Evolutionary conservation across 352 stramenopile genomes (phyloP).

Genomic region (Globisporangium viniferum): DNA sequence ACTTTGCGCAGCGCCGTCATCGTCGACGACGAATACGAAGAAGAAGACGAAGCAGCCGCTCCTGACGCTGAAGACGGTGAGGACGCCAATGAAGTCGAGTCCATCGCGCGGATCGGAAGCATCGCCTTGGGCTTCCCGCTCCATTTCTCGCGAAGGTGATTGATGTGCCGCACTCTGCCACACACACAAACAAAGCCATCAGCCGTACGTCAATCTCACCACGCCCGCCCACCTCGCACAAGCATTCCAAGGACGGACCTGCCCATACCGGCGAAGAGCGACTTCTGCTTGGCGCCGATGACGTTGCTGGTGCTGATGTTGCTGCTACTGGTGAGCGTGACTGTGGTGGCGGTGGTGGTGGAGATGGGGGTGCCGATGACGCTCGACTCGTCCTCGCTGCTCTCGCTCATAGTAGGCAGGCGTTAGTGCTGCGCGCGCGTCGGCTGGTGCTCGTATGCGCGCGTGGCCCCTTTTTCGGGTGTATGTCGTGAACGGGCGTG

Average conservation of each 20-base stretch:
- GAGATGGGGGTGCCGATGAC: conserved; percentile 7
- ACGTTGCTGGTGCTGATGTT: conserved; percentile 6
- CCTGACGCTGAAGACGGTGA: neutral
- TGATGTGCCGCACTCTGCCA: conserved; percentile 47
- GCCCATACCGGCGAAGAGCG: conserved; percentile 48
- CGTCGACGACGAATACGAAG: conserved; percentile 13
- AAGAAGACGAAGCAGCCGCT: conserved; percentile 13
- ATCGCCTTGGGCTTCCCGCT: conserved; percentile 21
- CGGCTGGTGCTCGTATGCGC: neutral
- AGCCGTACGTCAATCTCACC: neutral
- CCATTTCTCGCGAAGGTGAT: conserved; percentile 55
- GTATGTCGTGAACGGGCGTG: too few species aligned
- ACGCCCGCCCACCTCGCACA: neutral
- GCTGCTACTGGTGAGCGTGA: conserved; percentile 13
- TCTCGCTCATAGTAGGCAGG: conserved; percentile 31
- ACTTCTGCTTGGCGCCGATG: conserved; percentile 29
- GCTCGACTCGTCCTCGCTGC: conserved; percentile 32
- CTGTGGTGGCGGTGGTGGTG: neutral
- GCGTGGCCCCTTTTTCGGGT: too few species aligned
- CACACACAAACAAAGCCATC: neutral
- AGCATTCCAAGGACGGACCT: conserved; percentile 12
- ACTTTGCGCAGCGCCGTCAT: conserved; percentile 11
- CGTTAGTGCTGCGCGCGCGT: neutral
- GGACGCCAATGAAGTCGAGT: neutral
- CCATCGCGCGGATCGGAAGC: conserved; percentile 1